phyloP scores from a whole-genome alignment of 2,329 filamentous ascomycete genomes.

The Epichloe sylvatica region DNA sequence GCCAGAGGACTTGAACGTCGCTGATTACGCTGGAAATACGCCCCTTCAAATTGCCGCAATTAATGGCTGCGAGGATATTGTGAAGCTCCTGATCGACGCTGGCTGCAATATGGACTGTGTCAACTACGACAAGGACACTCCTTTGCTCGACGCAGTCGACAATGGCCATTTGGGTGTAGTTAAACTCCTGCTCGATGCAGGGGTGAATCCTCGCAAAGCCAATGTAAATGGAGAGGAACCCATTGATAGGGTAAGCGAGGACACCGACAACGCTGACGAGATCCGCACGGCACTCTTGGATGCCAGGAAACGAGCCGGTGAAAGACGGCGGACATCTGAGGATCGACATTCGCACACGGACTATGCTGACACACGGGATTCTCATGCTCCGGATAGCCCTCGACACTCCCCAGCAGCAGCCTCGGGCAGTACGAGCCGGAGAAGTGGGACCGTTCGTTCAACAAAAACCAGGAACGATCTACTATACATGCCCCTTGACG shows the following conservation, averaged over 20 bases:
- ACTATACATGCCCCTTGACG: constrained; percentile 48
- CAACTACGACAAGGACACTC: constrained; percentile 77
- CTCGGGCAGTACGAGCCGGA: constrained; percentile 28
- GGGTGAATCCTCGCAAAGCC: constrained; percentile 79
- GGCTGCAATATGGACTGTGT: constrained; percentile 72
- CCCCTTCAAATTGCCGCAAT: constrained; percentile 88
- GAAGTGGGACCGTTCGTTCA: constrained; percentile 41
- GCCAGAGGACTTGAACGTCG: constrained; percentile 75
- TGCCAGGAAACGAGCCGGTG: constrained; percentile 41
- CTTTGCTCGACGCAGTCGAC: constrained; percentile 88
- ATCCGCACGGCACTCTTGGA: constrained; percentile 57
- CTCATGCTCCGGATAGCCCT: constrained; percentile 44
- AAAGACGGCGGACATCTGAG: constrained; percentile 42
- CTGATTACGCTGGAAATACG: constrained; percentile 92
- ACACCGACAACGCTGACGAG: constrained; percentile 64
- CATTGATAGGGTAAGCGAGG: constrained; percentile 64
- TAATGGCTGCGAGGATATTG: constrained; percentile 74
- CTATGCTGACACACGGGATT: constrained; percentile 33
- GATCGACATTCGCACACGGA: constrained; percentile 38
- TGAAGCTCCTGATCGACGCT: constrained; percentile 70
- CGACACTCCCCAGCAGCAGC: constrained; percentile 38
- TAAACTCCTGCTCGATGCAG: constrained; percentile 66
- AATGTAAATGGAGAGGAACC: constrained; percentile 91
- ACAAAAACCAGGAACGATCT: constrained; percentile 52
- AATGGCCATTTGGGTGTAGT: constrained; percentile 88